Base-by-base conservation (phyloP, 2,329 filamentous ascomycete species). In the Cladophialophora carrionii region DNA sequence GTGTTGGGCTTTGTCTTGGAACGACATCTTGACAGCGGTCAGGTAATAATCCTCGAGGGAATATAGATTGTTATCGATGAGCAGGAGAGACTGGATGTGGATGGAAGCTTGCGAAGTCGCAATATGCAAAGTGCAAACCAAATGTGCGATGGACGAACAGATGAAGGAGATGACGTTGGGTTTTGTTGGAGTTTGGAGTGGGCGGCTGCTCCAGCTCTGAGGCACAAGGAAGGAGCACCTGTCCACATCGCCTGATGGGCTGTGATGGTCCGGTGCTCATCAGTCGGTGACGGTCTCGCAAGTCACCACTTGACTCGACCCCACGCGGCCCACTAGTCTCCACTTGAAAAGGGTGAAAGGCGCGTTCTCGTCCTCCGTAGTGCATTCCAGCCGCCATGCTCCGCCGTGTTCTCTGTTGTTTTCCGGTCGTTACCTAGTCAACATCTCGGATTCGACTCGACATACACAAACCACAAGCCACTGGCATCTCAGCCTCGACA, bases 1-100 rank as follows among this genome's bases (percentile, higher is more conserved):
- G 77, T 87, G 82, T 79, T 87, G 84, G 72, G 84, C 84, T 77
- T 83, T 82, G 73, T 87, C 85, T 77, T 87, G 85, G 79, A 87
- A 83, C 75, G 83, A 71, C 71, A 72, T 72, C 48, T 52, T 71
- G 66, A 62, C 9, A 48, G 59, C 24, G 66, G 49, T 55, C 14
- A 46, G 49, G 4, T 32, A 10, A 41, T 48, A 31, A 20, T 12
- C 59, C 26, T 24, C n/a, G 49, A 24, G 37, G 37, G 49, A n/a
- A 43, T 43, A 52, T 29, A 41, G 29, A 4, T 54, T 57, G 41
- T 31, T 26, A 34, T 57, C 52, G 10, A 41, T 41, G 22, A 20
- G 37, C 49, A 29, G 43, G 24, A 32, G 48, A 34, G 20, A 53
- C 37, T 49, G 55, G 32, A 51, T 34, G 32, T 43, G 62, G 51